A percentile compares a stretch with the other conserved stretches of the same genome.
Conservation (phyloP, 768 basidiomycete species). For the Hygrophoropsis aurantiaca region DNA sequence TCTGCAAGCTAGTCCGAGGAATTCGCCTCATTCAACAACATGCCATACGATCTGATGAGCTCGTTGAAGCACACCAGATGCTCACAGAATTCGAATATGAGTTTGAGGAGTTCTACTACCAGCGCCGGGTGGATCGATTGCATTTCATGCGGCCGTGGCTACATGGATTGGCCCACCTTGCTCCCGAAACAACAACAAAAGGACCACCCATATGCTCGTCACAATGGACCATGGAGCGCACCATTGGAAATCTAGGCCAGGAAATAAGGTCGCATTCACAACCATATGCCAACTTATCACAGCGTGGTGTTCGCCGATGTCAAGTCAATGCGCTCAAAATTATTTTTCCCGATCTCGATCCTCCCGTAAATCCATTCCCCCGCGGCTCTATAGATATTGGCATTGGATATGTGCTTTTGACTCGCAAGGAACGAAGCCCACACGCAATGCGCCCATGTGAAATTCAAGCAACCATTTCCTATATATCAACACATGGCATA, state of each 20-base stretch:
- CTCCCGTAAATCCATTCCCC: slow-evolving; percentile 5
- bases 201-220: slow-evolving; percentile 22
- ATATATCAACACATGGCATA: not conserved
- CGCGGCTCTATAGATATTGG: slow-evolving; percentile 12
- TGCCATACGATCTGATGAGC: slow-evolving; percentile 9
- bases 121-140: slow-evolving; percentile 17
- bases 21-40: slow-evolving; percentile 21
- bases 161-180: slow-evolving; percentile 28
- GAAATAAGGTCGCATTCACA: slow-evolving; percentile 24
- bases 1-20: slow-evolving; percentile 20
- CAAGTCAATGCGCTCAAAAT: slow-evolving; percentile 17
- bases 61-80: slow-evolving; percentile 11
- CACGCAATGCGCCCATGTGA: not conserved
- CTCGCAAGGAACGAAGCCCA: slow-evolving; percentile 1
- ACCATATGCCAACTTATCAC: slow-evolving; percentile 24
- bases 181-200: slow-evolving; percentile 15
- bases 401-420: slow-evolving; percentile 22
- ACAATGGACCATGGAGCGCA: slow-evolving; percentile 30
- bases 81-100: slow-evolving; percentile 24
- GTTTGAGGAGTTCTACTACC: slow-evolving; percentile 29
- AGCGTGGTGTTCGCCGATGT: slow-evolving; percentile 17
- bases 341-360: slow-evolving; percentile 10
- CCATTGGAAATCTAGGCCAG: slow-evolving; percentile 25
- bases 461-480: not conserved
- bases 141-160: slow-evolving; percentile 30